Conservation (phyloP, 1,139 yeast species). For the Yamadazyma epiphylla region DNA sequence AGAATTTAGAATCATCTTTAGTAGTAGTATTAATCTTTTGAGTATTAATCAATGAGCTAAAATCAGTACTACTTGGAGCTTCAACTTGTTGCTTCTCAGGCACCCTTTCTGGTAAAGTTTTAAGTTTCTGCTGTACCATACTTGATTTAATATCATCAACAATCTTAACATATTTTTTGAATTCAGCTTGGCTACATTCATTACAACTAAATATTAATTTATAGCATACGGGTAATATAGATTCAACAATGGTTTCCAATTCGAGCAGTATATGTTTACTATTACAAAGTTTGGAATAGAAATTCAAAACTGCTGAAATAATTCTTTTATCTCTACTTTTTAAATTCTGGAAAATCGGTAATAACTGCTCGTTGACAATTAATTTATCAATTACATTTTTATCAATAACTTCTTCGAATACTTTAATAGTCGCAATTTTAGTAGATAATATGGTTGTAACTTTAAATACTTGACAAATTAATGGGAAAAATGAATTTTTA, state of each 20-base stretch:
- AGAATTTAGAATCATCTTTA: slow-evolving; percentile 20
- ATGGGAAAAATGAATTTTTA: slow-evolving; percentile 71
- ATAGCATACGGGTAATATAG: slow-evolving; percentile 35
- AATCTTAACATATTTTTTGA: slow-evolving; percentile 24
- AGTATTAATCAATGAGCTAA: slow-evolving; percentile 30
- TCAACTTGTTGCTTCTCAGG: slow-evolving; percentile 9
- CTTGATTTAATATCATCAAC: slow-evolving; percentile 27
- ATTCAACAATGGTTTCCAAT: slow-evolving; percentile 33
- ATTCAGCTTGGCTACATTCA: slow-evolving; percentile 37
- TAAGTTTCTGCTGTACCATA: slow-evolving; percentile 26
- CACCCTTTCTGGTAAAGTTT: slow-evolving; percentile 19
- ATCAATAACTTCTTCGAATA: slow-evolving; percentile 58
- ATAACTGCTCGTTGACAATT: slow-evolving; percentile 68
- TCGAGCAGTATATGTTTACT: slow-evolving; percentile 36
- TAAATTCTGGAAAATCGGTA: slow-evolving; percentile 71
- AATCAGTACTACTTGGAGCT: slow-evolving; percentile 12
- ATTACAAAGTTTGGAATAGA: slow-evolving; percentile 45
- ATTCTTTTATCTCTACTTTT: slow-evolving; percentile 76
- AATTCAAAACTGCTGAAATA: slow-evolving; percentile 49
- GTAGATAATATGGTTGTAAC: slow-evolving; percentile 81
- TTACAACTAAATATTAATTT: slow-evolving; percentile 38
- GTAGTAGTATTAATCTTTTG: slow-evolving; percentile 29
- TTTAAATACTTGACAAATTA: slow-evolving; percentile 67
- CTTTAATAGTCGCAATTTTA: slow-evolving; percentile 64
- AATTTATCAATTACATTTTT: slow-evolving; percentile 64